Evolutionary conservation across 2,329 filamentous ascomycete genomes (phyloP).

Genomic region (Fulvia fulva): DNA sequence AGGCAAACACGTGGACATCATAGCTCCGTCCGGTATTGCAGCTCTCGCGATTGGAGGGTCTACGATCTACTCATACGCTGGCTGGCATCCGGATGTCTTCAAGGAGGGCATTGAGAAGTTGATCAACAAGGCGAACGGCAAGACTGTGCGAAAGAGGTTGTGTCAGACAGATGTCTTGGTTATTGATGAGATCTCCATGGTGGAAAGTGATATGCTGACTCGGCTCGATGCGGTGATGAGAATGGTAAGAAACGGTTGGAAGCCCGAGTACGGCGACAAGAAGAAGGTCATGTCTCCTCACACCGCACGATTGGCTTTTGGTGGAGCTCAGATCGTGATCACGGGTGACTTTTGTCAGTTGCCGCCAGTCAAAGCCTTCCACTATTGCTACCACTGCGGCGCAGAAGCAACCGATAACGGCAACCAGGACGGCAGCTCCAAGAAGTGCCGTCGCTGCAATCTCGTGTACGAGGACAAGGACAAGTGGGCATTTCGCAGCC

Average conservation of each 20-base stretch:
- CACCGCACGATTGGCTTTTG: slow-evolving; percentile 32
- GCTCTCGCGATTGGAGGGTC: slow-evolving; percentile 54
- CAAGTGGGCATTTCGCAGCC: slow-evolving; percentile 54
- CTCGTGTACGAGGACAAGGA: not conserved
- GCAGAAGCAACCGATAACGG: not conserved
- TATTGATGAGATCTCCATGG: slow-evolving; percentile 65
- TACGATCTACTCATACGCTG: slow-evolving; percentile 56
- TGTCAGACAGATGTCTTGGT: slow-evolving; percentile 52
- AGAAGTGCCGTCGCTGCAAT: slow-evolving; percentile 30
- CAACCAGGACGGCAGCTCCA: not conserved
- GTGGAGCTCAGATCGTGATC: slow-evolving; percentile 45
- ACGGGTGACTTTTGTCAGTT: slow-evolving; percentile 59
- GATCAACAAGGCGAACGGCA: slow-evolving; percentile 27
- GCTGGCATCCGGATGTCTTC: slow-evolving; percentile 49
- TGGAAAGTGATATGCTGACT: slow-evolving; percentile 53
- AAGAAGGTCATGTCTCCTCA: not conserved
- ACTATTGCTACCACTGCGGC: slow-evolving; percentile 50
- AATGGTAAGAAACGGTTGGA: slow-evolving; percentile 18
- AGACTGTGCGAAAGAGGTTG: slow-evolving; percentile 33
- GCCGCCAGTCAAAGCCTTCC: slow-evolving; percentile 56
- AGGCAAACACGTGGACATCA: slow-evolving; percentile 44
- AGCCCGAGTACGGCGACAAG: not conserved
- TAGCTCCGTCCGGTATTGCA: slow-evolving; percentile 58
- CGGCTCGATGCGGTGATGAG: slow-evolving; percentile 50
- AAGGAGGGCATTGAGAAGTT: slow-evolving; percentile 37